Evolutionary conservation across 2,329 filamentous ascomycete species (phyloP).

Genomic region (Arachnomyces sp.): DNA sequence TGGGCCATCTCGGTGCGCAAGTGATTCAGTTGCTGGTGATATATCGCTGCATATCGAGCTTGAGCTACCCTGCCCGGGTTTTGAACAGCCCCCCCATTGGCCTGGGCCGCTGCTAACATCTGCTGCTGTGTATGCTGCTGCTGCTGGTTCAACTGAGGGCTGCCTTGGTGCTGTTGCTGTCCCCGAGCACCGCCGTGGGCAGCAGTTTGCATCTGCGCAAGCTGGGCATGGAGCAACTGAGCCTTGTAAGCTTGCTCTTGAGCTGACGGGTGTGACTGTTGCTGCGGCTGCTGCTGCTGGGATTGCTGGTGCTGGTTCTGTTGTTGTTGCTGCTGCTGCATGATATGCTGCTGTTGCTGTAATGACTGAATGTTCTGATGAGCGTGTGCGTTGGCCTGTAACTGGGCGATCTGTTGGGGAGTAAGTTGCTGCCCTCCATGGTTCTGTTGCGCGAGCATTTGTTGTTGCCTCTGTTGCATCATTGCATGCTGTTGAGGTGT

Average conservation of each 20-base stretch:
- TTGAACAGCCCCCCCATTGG: constrained; percentile 29
- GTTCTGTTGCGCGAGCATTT: constrained; percentile 30
- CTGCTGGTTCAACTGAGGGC: constrained; percentile 27
- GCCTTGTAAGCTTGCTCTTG: constrained; percentile 28
- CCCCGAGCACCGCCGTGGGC: constrained; percentile 22
- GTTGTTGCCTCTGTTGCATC: constrained; percentile 30
- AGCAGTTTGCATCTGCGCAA: constrained; percentile 30
- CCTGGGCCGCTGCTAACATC: constrained; percentile 31
- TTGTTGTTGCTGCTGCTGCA: constrained; percentile 29
- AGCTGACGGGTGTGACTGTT: constrained; percentile 19
- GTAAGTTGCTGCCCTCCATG: constrained; percentile 30
- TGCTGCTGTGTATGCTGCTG: constrained; percentile 28
- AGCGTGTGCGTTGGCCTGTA: constrained; percentile 37
- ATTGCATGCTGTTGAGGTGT: constrained; percentile 34
- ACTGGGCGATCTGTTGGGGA: constrained; percentile 33
- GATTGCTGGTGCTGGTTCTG: constrained; percentile 16
- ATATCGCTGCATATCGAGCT: constrained; percentile 27
- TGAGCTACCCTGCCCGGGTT: constrained; percentile 11
- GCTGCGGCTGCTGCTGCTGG: constrained; percentile 15
- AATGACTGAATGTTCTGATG: constrained; percentile 38
- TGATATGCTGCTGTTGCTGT: constrained; percentile 31
- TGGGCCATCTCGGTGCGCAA: constrained; percentile 30
- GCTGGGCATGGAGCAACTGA: constrained; percentile 30
- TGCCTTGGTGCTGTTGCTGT: constrained; percentile 24
- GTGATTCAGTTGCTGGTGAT: constrained; percentile 26